Percentiles rank a stretch among this genome's conserved stretches.
phyloP scores from a whole-genome alignment of 805 yeast species.

The Kazachstania viticola region DNA sequence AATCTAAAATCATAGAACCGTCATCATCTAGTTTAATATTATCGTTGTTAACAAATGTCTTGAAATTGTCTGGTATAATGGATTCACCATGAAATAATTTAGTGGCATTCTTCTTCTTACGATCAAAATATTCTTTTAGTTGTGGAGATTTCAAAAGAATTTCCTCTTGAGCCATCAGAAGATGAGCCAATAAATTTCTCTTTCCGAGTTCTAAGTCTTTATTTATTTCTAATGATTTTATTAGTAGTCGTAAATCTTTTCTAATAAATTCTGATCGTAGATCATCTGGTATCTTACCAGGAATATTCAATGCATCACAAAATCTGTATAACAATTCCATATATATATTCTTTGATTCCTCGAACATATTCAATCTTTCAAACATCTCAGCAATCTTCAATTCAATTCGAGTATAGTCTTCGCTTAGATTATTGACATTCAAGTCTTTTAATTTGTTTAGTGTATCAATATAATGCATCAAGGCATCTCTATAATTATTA shows the following conservation, averaged over 20 bases:
- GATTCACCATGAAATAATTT: constrained; percentile 10
- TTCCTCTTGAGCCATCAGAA: constrained; percentile 56
- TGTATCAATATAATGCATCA: constrained; percentile 56
- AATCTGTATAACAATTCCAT: constrained; percentile 53
- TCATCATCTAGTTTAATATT: constrained; percentile 20
- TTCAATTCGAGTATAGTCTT: constrained; percentile 85
- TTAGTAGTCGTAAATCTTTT: constrained; percentile 57
- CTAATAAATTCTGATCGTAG: constrained; percentile 50
- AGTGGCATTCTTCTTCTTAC: constrained; percentile 17
- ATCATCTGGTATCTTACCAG: constrained; percentile 23
- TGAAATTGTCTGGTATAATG: constrained; percentile 11
- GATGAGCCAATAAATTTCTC: constrained; percentile 50
- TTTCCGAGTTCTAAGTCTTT: constrained; percentile 39
- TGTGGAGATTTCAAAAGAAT: constrained; percentile 35
- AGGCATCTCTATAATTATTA: constrained; percentile 46
- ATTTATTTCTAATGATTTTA: constrained; percentile 53
- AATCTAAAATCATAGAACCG: constrained; percentile 23
- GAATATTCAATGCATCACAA: constrained; percentile 39
- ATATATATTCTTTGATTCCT: constrained; percentile 58
- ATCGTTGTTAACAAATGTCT: constrained; percentile 19
- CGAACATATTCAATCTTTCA: constrained; percentile 49
- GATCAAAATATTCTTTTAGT: constrained; percentile 24
- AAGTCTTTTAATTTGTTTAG: constrained; percentile 35
- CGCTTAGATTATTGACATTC: constrained; percentile 46
- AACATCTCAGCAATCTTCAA: constrained; percentile 80